These are phyloP conservation scores for Candida parachauliodes DNA, from an alignment of 805 yeast genomes.

Conservation along the genomic window DNA sequence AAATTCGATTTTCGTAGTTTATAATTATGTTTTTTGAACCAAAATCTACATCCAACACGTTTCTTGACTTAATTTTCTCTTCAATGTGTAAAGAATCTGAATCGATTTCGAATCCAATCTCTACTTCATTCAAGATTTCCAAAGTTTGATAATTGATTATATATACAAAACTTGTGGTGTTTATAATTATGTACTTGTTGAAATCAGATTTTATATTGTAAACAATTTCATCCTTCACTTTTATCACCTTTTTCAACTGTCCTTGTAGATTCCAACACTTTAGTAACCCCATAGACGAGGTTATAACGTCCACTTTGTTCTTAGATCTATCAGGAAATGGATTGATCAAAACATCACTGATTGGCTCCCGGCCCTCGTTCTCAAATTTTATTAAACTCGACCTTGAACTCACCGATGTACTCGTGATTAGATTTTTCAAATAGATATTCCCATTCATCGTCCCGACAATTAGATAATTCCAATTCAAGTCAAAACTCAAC, in stretches of 20 bases:
- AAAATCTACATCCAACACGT: constrained; percentile 29
- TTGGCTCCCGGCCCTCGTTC: constrained; percentile 12
- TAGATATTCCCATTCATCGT: constrained; percentile 25
- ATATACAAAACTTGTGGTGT: constrained; percentile 14
- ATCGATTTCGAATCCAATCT: constrained; percentile 15
- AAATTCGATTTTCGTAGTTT: constrained; percentile 16
- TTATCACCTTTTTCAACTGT: constrained; percentile 8
- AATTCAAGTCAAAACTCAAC: constrained; percentile 17
- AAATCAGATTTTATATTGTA: constrained; percentile 26
- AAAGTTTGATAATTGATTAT: constrained; percentile 17
- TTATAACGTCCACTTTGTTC: constrained; percentile 22
- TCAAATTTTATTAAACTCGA: constrained; percentile 17
- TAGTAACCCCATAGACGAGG: constrained; percentile 21
- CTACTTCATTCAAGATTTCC: constrained; percentile 9
- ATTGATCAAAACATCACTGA: constrained; percentile 19
- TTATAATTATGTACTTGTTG: constrained; percentile 17
- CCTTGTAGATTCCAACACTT: constrained; percentile 26
- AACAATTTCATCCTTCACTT: constrained; percentile 11
- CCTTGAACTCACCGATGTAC: constrained; percentile 22
- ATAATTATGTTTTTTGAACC: constrained; percentile 27
- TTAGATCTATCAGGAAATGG: constrained; percentile 17
- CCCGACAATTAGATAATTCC: constrained; percentile 32
- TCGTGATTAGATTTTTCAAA: constrained; percentile 31
- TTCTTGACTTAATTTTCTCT: constrained; percentile 1
- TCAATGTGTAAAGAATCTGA: constrained; percentile 8